Percentiles rank a stretch among this genome's conserved stretches.
These are phyloP conservation scores for Helianthus annuus DNA, from an alignment of 129 eudicot species.

Conservation along the genomic window HanXRQr2.0-SUNRISE NC_035439.2:83681413-83681912, in stretches of 20 bases:
- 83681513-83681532: too few species aligned
- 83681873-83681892: conserved; percentile 11
- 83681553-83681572: too few species aligned
- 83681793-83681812: conserved; percentile 81
- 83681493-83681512: too few species aligned
- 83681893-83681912: conserved; percentile 19
- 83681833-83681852: conserved; percentile 78
- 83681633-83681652: conserved; percentile 32
- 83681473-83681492: too few species aligned
- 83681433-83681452: too few species aligned
- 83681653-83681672: conserved; percentile 32
- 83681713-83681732: conserved; percentile 96
- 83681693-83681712: conserved; percentile 67
- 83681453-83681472: too few species aligned
- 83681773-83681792: conserved; percentile 92
- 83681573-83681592: too few species aligned
- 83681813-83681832: conserved; percentile 87
- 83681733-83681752: conserved; percentile 90
- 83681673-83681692: conserved; percentile 43
- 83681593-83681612: too few species aligned
- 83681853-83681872: conserved; percentile 58
- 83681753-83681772: conserved; percentile 86
- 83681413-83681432: too few species aligned
- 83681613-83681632: conserved; percentile 37
- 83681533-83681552: too few species aligned